Conservation (phyloP, 2,329 filamentous ascomycete species). For the Botryosphaeria dothidea region DNA sequence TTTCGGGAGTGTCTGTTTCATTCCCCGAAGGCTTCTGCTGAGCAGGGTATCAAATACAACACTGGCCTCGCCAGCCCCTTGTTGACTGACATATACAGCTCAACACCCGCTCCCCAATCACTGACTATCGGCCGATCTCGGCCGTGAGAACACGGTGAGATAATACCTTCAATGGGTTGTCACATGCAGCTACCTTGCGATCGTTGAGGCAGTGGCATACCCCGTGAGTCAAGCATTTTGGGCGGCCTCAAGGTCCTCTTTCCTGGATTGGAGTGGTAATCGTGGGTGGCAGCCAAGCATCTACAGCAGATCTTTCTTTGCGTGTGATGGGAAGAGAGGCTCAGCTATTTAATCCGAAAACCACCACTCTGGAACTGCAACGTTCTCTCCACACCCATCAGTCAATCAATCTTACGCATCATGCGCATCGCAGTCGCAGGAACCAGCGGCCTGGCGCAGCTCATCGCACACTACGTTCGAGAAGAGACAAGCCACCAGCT, state of each 20-base stretch:
- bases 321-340: not conserved
- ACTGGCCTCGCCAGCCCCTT: not conserved
- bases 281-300: not conserved
- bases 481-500: constrained; percentile 65
- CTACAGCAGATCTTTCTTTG: not conserved
- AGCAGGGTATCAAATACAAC: not conserved
- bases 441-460: constrained; percentile 59
- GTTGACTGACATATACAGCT: not conserved
- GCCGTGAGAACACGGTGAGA: not conserved
- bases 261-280: not conserved
- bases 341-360: constrained; percentile 13
- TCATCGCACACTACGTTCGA: constrained; percentile 61
- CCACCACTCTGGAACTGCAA: not conserved
- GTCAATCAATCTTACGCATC: constrained; percentile 32
- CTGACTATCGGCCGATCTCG: constrained; percentile 17
- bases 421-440: constrained; percentile 66
- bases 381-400: not conserved
- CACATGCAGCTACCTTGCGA: not conserved
- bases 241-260: not conserved
- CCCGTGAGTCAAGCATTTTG: constrained; percentile 4
- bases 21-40: not conserved
- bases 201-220: not conserved
- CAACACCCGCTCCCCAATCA: not conserved
- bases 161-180: not conserved
- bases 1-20: not conserved